These are phyloP conservation scores for Dioszegia aurantiaca DNA, from an alignment of 768 basidiomycete species.

Conservation along the genomic window DNA sequence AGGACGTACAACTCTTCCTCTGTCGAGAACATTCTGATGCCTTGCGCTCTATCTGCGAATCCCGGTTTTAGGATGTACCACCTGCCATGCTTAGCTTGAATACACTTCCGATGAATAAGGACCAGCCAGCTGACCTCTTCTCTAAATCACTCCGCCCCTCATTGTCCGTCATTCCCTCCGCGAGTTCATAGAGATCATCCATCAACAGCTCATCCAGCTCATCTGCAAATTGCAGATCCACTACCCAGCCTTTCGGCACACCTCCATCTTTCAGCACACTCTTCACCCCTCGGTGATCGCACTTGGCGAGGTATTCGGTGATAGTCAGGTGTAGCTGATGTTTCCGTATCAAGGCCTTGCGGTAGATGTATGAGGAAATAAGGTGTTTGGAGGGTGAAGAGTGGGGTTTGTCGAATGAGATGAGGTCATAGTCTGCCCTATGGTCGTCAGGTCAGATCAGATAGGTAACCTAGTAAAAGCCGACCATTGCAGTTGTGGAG, in stretches of 20 bases:
- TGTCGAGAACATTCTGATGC: constrained; percentile 82
- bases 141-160: constrained; percentile 36
- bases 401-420: constrained; percentile 72
- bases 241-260: constrained; percentile 72
- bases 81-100: constrained; percentile 18
- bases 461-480: constrained; percentile 5
- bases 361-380: constrained; percentile 79
- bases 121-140: constrained; percentile 20
- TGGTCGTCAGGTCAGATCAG: not conserved
- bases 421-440: constrained; percentile 80
- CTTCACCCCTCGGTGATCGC: constrained; percentile 54
- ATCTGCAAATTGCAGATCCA: constrained; percentile 84
- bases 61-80: constrained; percentile 99
- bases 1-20: constrained; percentile 62
- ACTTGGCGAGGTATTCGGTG: constrained; percentile 68
- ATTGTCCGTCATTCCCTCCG: constrained; percentile 59
- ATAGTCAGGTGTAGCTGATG: constrained; percentile 80
- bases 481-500: constrained; percentile 44
- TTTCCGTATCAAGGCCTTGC: constrained; percentile 91
- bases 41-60: constrained; percentile 94
- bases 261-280: constrained; percentile 58
- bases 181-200: constrained; percentile 90
- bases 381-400: constrained; percentile 57
- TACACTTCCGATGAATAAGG: constrained; percentile 30
- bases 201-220: constrained; percentile 90